A percentile compares a stretch with the other conserved stretches of the same genome.
Conservation (phyloP, 2,329 filamentous ascomycete species). For the Ophiocordyceps sinensis region DNA sequence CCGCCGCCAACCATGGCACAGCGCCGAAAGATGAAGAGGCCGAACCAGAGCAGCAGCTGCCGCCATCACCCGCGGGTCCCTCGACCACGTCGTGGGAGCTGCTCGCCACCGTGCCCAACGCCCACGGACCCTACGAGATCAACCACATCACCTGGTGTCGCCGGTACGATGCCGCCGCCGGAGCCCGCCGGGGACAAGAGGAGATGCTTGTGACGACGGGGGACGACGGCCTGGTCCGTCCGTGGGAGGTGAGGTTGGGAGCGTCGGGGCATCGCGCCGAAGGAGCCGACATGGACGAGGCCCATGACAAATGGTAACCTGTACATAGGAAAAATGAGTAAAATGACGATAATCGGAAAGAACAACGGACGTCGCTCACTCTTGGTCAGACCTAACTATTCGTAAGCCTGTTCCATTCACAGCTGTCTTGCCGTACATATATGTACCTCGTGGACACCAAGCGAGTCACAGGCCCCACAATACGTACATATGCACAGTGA, state of each 20-base stretch:
- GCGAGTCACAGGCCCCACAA: too few relatives aligned
- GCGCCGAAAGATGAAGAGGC: neutral
- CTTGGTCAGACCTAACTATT: neutral
- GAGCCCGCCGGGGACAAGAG: constrained; percentile 42
- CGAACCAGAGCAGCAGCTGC: neutral
- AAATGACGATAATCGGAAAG: neutral
- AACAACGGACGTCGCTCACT: neutral
- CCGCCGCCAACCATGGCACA: constrained; percentile 5
- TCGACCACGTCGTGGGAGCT: constrained; percentile 51
- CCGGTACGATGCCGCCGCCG: constrained; percentile 53
- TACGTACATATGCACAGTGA: too few relatives aligned
- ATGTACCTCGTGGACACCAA: too few relatives aligned
- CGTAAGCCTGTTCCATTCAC: neutral
- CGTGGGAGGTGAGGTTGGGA: constrained; percentile 50
- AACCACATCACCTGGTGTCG: constrained; percentile 86
- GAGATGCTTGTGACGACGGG: constrained; percentile 86
- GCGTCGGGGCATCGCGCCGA: neutral
- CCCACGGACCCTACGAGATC: constrained; percentile 85
- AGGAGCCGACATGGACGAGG: neutral
- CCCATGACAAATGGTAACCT: too few relatives aligned
- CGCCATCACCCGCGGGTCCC: neutral
- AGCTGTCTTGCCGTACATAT: neutral
- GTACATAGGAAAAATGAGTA: neutral
- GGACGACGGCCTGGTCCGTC: constrained; percentile 76
- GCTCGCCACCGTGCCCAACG: constrained; percentile 52